Evolutionary conservation across 2,329 filamentous ascomycete genomes (phyloP).

Genomic region (Leptographium wingfieldii): DNA sequence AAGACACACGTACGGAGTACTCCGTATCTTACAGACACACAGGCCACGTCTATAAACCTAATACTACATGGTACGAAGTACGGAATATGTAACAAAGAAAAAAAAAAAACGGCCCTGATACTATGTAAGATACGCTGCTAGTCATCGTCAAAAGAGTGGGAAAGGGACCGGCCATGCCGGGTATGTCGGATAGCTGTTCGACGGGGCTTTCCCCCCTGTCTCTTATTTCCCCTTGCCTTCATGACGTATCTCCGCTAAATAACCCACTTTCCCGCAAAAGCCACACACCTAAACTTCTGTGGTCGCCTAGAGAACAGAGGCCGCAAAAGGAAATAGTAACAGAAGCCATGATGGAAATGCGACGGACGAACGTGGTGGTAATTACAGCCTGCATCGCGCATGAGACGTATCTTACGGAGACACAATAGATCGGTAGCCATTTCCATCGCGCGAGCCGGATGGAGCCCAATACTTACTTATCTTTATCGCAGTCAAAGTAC

Average conservation of each 20-base stretch:
- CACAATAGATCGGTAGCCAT: neutral
- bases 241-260: conserved; percentile 2
- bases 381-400: neutral
- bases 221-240: neutral
- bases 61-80: neutral
- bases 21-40: neutral
- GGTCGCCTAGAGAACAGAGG: neutral
- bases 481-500: neutral
- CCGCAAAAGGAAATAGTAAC: neutral
- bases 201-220: neutral
- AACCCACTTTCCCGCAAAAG: neutral
- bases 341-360: neutral
- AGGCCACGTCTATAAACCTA: neutral
- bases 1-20: neutral
- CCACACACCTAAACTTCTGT: neutral
- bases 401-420: neutral
- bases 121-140: neutral
- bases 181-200: neutral
- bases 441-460: neutral
- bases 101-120: neutral
- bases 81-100: no score
- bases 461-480: neutral
- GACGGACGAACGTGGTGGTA: neutral
- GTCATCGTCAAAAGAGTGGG: neutral
- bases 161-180: neutral